Percentiles rank a stretch among this genome's conserved stretches.
phyloP scores from a whole-genome alignment of 1,139 yeast species.

The Geotrichum phurueaensis region DNA sequence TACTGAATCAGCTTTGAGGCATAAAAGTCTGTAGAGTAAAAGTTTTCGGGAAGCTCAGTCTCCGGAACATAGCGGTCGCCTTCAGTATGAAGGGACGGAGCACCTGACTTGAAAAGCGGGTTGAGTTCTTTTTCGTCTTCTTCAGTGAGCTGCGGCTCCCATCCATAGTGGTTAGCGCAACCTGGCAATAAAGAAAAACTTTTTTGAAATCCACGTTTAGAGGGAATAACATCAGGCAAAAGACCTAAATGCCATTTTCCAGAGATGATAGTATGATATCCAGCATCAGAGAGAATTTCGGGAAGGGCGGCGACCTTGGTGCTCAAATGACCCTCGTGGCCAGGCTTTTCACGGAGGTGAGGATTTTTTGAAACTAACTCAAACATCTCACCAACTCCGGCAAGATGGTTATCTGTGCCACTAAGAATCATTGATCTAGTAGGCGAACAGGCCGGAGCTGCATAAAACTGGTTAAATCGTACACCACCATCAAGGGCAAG shows the following conservation, averaged over 20 bases:
- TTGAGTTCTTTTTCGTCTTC: conserved; percentile 23
- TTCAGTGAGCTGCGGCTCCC: conserved; percentile 38
- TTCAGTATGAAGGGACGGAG: conserved; percentile 35
- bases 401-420: conserved; percentile 58
- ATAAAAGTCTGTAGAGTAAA: conserved; percentile 43
- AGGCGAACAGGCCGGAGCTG: conserved; percentile 63
- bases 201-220: conserved; percentile 47
- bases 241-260: conserved; percentile 60
- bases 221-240: conserved; percentile 46
- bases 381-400: conserved; percentile 57
- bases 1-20: conserved; percentile 43
- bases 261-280: conserved; percentile 42
- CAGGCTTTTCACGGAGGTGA: conserved; percentile 38
- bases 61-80: conserved; percentile 36
- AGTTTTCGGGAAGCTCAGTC: conserved; percentile 39
- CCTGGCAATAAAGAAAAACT: conserved; percentile 51
- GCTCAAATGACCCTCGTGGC: conserved; percentile 53
- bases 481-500: conserved; percentile 47
- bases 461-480: conserved; percentile 53
- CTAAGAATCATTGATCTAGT: conserved; percentile 57
- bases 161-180: conserved; percentile 53
- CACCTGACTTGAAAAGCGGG: conserved; percentile 26
- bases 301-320: conserved; percentile 49
- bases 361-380: conserved; percentile 39
- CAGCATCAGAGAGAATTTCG: conserved; percentile 45